Evolutionary conservation across 1,139 yeast species (phyloP), one percentile per base, ranked within the genome.

Genomic region (Saccharomycopsis hybrid): DNA sequence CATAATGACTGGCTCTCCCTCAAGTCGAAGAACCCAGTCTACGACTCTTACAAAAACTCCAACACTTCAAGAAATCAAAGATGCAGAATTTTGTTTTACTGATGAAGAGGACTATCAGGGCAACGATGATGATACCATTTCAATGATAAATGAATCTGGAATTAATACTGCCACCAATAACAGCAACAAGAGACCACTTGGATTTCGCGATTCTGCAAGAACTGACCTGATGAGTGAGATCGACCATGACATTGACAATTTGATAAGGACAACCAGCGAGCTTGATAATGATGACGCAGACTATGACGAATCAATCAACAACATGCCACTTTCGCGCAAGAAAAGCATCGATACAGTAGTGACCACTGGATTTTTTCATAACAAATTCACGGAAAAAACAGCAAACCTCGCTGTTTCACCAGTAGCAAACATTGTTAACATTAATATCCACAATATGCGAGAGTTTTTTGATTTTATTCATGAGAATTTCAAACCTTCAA

Each of bases 311-410:
- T 24, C 13, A 24, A 36, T 36, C 5, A 5, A n/a, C 39, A 8
- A 9, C 39, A 5, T 24, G 13, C 39, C 39, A 5, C 39, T 36
- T 36, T 5, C n/a, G 5, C 7, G 39, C 5, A 30, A 18, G 27
- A 40, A 33, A 45, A 44, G 39, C 31, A 30, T 46, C 11, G 44
- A 40, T 35, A 43, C 49, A 11, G 44, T 45, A 2, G 42, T 49
- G 5, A 49, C 54, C 7, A 51, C 54, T 4, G 54, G 54, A 30
- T 49, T 41, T 39, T 51, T 51, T 41, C 49, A 42, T 13, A 44
- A 49, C 24, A 37, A 41, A 29, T 49, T 49, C 35, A 38, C 28
- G 3, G 44, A 28, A n/a, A 42, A 38, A 13, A 39, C 46, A 3
- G 43, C 31, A 4, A n/a, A 41, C 7, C 35, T 29, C 9, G 25